Evolutionary conservation across 2,329 filamentous ascomycete species (phyloP), one percentile per base, ranked within the genome.

Genomic region (Pyrenophora tritici-repentis): DNA sequence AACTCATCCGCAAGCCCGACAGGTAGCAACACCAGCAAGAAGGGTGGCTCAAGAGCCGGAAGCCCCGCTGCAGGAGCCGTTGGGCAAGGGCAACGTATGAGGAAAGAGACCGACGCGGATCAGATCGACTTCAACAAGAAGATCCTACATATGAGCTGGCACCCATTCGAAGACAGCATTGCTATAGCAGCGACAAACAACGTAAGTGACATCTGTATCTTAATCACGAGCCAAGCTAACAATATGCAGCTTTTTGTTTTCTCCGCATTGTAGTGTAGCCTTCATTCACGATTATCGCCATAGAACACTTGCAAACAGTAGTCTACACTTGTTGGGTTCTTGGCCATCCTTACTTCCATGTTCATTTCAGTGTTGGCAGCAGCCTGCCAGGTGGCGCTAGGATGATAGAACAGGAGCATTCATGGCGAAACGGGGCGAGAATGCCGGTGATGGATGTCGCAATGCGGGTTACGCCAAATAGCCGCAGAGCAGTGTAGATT

Each of bases 91-190:
- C 91, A 94, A 73, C 85, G 94, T 66, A 97, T 99, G 94, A 88
- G 92, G 70, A 97, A 97, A 79, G 94, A 99, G 80, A 99, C 94
- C 45, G 94, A 99, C 76, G 94, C 94, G 51, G 93, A 99, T 75
- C 93, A 97, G 79, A 97, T 97, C 76, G 94, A 99, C 77, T 99
- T 97, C 78, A 97, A 97, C 83, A 99, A 97, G 85, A 99, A 99
- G 85, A 99, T 99, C 68, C 75, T 99, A 72, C 94, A 99, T 76
- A 99, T 99, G 94, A 97, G 93, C 79, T 99, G 94, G 94, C 94
- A 99, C 86, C 94, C 94, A 41, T 97, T 95, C 69, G 94, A 99
- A 78, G 93, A 99, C 79, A 97, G 93, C 79, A 99, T 99, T 78
- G 94, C 94, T 50, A 99, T 99, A 80, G 94, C 94, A 65, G 94